These are phyloP conservation scores for Suillus fuscotomentosus DNA, from an alignment of 768 basidiomycete species.

Conservation along the genomic window DNA sequence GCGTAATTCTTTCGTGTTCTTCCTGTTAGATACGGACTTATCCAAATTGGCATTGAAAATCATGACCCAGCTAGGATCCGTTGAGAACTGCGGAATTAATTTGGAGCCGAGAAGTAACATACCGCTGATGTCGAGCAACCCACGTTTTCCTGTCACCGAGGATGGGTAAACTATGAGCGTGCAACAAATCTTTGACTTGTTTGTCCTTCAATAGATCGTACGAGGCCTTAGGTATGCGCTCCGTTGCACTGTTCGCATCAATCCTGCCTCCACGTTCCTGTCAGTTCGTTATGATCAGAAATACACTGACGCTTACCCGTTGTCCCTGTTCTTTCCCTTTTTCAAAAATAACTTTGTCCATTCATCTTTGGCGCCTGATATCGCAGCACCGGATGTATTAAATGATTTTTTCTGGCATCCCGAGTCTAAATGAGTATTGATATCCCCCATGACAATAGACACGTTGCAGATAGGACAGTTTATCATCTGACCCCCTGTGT, in stretches of 20 bases:
- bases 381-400: constrained; percentile 21
- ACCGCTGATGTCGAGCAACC: constrained; percentile 63
- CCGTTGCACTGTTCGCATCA: constrained; percentile 33
- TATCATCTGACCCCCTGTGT: constrained; percentile 37
- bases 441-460: constrained; percentile 41
- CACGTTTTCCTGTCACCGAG: constrained; percentile 51
- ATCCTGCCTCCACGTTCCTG: constrained; percentile 14
- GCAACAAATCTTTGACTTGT: constrained; percentile 54
- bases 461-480: constrained; percentile 63
- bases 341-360: constrained; percentile 46
- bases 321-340: constrained; percentile 45
- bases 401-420: constrained; percentile 20
- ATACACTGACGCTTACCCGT: constrained; percentile 10
- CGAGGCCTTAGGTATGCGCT: constrained; percentile 59
- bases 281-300: background rate
- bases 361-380: constrained; percentile 25
- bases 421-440: constrained; percentile 67
- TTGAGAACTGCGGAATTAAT: background rate
- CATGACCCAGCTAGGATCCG: constrained; percentile 57
- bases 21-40: constrained; percentile 43
- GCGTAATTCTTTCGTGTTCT: constrained; percentile 44
- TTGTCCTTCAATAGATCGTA: constrained; percentile 65
- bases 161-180: constrained; percentile 47
- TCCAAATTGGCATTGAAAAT: constrained; percentile 73
- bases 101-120: constrained; percentile 7